phyloP scores from a whole-genome alignment of 345 rosid genomes.

The Syzygium oleosum region DNA sequence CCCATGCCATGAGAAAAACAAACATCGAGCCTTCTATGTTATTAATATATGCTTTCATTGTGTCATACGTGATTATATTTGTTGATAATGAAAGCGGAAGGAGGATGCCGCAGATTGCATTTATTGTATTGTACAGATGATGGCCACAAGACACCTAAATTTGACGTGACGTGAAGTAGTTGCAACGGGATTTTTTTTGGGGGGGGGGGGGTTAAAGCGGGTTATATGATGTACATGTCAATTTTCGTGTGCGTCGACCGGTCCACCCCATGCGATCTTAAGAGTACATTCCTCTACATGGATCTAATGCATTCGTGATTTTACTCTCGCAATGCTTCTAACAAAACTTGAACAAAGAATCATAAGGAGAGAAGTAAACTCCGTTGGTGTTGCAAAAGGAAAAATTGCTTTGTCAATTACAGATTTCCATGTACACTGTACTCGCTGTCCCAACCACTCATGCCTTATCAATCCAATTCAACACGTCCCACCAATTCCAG shows the following conservation, averaged over 20 bases:
- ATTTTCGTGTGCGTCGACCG: not conserved
- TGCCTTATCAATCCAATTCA: not conserved
- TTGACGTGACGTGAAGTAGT: not conserved
- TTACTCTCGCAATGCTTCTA: not conserved
- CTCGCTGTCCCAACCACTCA: not conserved
- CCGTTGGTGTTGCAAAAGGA: not conserved
- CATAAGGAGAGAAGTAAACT: not conserved
- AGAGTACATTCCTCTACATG: not conserved
- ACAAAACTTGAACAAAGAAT: not conserved
- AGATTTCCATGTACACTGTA: not conserved
- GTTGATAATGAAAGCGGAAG: not conserved
- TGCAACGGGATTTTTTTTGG: not conserved
- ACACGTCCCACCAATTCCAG: too few relatives aligned
- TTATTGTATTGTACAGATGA: not conserved
- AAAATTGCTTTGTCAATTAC: not conserved
- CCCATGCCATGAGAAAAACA: not conserved
- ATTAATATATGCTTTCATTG: not conserved
- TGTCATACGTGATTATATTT: not conserved
- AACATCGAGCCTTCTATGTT: not conserved
- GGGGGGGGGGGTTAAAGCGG: not conserved
- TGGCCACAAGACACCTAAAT: not conserved
- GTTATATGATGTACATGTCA: not conserved
- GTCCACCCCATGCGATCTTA: not conserved
- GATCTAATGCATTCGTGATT: not conserved
- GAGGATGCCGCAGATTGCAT: not conserved